These are phyloP conservation scores for Sporothrix dimorphospora DNA, from an alignment of 2,329 filamentous ascomycete species.

Conservation along the genomic window DNA sequence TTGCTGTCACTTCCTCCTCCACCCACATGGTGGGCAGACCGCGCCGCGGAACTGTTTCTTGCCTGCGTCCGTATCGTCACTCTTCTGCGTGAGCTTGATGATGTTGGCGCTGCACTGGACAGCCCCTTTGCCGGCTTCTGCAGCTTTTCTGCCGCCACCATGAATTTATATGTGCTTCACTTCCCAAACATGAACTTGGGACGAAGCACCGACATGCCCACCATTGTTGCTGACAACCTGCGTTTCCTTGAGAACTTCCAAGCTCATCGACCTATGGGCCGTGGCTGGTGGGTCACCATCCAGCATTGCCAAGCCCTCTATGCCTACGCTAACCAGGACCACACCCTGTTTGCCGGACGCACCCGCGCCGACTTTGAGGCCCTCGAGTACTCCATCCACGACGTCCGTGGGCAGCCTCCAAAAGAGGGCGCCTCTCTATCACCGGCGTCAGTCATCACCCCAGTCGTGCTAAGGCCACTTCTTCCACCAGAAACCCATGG, in stretches of 20 bases:
- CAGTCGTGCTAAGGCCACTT: neutral
- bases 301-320: constrained; percentile 26
- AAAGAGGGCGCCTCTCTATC: neutral
- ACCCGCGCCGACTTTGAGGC: constrained; percentile 30
- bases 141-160: constrained; percentile 49
- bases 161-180: constrained; percentile 46
- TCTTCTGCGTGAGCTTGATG: constrained; percentile 44
- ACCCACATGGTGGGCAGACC: constrained; percentile 42
- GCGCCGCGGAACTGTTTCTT: constrained; percentile 43
- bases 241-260: constrained; percentile 25
- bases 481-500: neutral
- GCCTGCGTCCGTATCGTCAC: constrained; percentile 44
- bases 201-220: constrained; percentile 35
- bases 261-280: constrained; percentile 27
- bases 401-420: constrained; percentile 22
- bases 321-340: constrained; percentile 11
- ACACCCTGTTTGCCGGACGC: constrained; percentile 20
- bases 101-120: constrained; percentile 43
- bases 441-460: neutral
- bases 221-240: constrained; percentile 19
- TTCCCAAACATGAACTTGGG: constrained; percentile 49
- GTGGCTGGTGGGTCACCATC: constrained; percentile 32
- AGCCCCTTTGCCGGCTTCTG: constrained; percentile 52
- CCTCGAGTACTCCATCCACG: constrained; percentile 31
- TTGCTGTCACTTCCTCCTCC: neutral